Percentiles rank a stretch among this genome's conserved stretches.
Conservation (phyloP, 2,329 filamentous ascomycete species). For the Colletotrichum brevisporum region DNA sequence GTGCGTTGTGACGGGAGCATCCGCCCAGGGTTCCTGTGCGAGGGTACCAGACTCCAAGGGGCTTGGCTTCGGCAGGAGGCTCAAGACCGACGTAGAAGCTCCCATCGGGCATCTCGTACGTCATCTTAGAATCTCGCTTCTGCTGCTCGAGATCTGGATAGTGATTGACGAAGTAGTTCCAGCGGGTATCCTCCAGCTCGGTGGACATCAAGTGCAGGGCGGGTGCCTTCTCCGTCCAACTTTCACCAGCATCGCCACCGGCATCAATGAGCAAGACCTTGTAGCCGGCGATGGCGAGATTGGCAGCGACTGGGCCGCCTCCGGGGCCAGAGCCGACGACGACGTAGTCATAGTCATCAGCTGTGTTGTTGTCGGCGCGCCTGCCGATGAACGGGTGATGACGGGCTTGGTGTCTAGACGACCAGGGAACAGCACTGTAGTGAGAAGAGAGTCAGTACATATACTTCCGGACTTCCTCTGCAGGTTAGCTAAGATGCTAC, state of each 20-base stretch:
- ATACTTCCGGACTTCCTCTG: too few species aligned
- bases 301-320: slow-evolving; percentile 67
- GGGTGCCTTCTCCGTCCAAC: slow-evolving; percentile 29
- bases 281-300: slow-evolving; percentile 68
- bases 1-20: slow-evolving; percentile 71
- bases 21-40: slow-evolving; percentile 62
- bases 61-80: slow-evolving; percentile 42
- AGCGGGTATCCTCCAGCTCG: slow-evolving; percentile 35
- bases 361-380: neutral
- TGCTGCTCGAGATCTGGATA: slow-evolving; percentile 63
- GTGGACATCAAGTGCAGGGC: slow-evolving; percentile 38
- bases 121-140: slow-evolving; percentile 65
- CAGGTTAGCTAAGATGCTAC: neutral
- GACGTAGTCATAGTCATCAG: slow-evolving; percentile 66
- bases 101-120: slow-evolving; percentile 54
- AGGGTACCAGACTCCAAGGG: slow-evolving; percentile 54
- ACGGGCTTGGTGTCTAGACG: neutral
- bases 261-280: slow-evolving; percentile 70
- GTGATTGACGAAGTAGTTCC: slow-evolving; percentile 60
- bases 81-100: slow-evolving; percentile 46
- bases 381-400: slow-evolving; percentile 14
- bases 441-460: neutral
- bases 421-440: slow-evolving; percentile 10
- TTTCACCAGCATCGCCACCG: slow-evolving; percentile 65
- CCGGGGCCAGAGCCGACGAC: slow-evolving; percentile 70